Base-by-base conservation (phyloP, 1,139 yeast genomes). In the Kodamaea suecica region DNA sequence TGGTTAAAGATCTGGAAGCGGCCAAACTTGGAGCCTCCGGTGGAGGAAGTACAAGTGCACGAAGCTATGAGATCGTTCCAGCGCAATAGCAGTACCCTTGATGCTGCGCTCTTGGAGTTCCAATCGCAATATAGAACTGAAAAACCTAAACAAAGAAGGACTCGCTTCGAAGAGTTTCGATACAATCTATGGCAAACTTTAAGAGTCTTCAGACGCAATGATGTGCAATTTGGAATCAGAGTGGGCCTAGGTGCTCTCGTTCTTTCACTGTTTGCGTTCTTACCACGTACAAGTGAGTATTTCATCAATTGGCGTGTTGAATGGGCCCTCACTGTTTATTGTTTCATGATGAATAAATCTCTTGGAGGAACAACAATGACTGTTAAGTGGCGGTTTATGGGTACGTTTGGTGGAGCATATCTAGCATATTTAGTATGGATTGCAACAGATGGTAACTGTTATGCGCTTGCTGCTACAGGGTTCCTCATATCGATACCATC, bases 361-460 rank as follows among this genome's bases (percentile, higher is more conserved):
- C 65, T 84, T n/a, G 95, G 95, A 10, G 95, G 95, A 0, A 86
- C 95, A 0, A 73, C 85, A 11, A 78, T 80, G 77, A 82, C 94
- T 0, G 79, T 83, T 1, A 80, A 82, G 44, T 80, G 84, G 77
- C 67, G 95, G 43, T 69, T 85, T 37, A 47, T 80, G 12, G 95
- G 95, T 0, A 85, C 95, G 0, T 76, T 80, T 43, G 38, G 82
- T 8, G 95, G 95, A 0, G 84, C 90, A 1, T 44, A 66, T 10
- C 47, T 67, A 5, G 95, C 95, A 0, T 79, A 68, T 46, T 10
- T 66, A 2, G 65, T 74, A 5, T 84, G 92, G 88, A 52, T 59
- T 3, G 12, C 72, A 1, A 73, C 78, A 33, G 78, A 77, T 38
- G 87, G 80, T 1, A 73, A 80, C 46, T 76, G 70, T 1, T 57